These are phyloP conservation scores for Polytrichum commune DNA, from an alignment of 225 moss, liverwort and hornwort genomes.

Conservation along the genomic window DNA sequence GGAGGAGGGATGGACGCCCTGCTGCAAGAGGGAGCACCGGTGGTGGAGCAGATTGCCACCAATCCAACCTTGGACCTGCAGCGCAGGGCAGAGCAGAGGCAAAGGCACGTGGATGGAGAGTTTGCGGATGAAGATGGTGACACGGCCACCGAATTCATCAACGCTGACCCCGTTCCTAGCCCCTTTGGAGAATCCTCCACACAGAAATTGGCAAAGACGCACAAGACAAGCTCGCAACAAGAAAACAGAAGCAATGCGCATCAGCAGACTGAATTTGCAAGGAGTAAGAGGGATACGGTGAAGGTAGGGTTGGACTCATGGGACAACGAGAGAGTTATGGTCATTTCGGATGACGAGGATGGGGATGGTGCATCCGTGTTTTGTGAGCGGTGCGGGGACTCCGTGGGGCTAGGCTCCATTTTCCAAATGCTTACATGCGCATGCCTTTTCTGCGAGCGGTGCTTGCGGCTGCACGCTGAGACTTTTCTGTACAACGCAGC, in stretches of 20 bases:
- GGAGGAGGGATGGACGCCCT: constrained; percentile 13
- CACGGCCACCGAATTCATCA: constrained; percentile 50
- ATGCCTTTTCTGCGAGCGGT: constrained; percentile 53
- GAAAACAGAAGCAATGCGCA: background rate
- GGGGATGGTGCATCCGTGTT: constrained; percentile 26
- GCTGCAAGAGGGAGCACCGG: constrained; percentile 37
- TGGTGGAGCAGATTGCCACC: constrained; percentile 42
- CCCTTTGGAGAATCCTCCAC: background rate
- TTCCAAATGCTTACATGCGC: constrained; percentile 37
- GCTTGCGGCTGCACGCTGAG: constrained; percentile 42
- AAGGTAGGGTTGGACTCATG: constrained; percentile 4
- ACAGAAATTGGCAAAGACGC: background rate
- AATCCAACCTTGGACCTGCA: constrained; percentile 18
- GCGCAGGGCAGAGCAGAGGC: constrained; percentile 12
- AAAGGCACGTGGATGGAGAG: constrained; percentile 41
- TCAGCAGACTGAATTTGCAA: background rate
- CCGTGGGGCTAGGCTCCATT: constrained; percentile 21
- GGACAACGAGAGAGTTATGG: constrained; percentile 9
- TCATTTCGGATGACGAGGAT: constrained; percentile 37
- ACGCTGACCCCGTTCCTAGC: constrained; percentile 39
- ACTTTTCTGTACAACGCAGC: constrained; percentile 22
- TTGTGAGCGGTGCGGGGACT: constrained; percentile 46
- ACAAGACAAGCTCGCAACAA: background rate
- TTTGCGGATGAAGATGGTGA: constrained; percentile 59
- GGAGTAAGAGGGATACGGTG: background rate